Percentiles rank a stretch among this genome's conserved stretches.
Evolutionary conservation across 2,329 filamentous ascomycete species (phyloP).

Genomic region (Trichophyton equinum): DNA sequence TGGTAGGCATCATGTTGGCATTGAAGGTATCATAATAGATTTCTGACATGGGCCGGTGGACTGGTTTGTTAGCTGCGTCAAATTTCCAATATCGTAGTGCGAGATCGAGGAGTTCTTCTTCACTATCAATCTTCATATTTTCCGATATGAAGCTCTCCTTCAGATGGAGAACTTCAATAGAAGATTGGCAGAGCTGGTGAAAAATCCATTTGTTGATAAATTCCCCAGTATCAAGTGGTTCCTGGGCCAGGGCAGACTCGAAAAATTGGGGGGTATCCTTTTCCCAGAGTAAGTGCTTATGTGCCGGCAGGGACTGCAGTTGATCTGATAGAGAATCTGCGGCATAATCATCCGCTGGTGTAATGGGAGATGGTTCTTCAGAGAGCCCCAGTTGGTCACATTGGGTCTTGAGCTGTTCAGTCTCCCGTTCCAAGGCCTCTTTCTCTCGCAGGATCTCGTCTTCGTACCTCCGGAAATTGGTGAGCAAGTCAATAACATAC

Average conservation of each 20-base stretch:
- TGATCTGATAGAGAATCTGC: neutral
- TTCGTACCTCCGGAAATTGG: conserved; percentile 16
- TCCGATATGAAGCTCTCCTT: conserved; percentile 16
- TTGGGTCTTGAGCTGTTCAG: conserved; percentile 13
- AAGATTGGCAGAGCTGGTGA: conserved; percentile 22
- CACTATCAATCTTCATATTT: conserved; percentile 8
- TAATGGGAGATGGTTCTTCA: neutral
- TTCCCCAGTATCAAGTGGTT: conserved; percentile 12
- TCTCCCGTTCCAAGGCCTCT: conserved; percentile 13
- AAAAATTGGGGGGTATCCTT: conserved; percentile 15
- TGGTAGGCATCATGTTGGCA: neutral
- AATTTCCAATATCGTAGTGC: neutral
- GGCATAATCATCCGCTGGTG: no score
- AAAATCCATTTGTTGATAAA: conserved; percentile 24
- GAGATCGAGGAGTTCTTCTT: neutral
- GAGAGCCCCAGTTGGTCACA: conserved; percentile 15
- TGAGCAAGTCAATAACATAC: conserved; percentile 16
- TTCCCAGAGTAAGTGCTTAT: conserved; percentile 2
- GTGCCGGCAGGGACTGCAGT: neutral
- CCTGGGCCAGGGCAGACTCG: conserved; percentile 10
- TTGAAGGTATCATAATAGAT: neutral
- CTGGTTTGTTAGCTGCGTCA: conserved; percentile 1
- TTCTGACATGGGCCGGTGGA: neutral
- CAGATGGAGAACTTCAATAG: conserved; percentile 17
- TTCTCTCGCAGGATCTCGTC: conserved; percentile 16